phyloP scores from a whole-genome alignment of 2,329 filamentous ascomycete genomes.

The Epicoccum nigrum region DNA sequence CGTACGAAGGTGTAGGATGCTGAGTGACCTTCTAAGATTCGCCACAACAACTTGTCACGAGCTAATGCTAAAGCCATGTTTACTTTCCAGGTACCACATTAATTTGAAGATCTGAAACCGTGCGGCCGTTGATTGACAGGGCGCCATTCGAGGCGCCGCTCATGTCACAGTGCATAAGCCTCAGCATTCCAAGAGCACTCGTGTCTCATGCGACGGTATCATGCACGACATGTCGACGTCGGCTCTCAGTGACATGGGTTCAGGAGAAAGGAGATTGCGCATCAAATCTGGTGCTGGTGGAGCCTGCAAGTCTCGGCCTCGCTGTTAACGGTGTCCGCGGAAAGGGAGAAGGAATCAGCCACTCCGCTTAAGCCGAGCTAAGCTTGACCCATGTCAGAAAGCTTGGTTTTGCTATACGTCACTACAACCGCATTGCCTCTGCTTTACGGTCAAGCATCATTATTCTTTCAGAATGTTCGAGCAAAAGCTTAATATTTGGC shows the following conservation, averaged over 20 bases:
- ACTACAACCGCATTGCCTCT: neutral
- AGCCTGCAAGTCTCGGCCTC: constrained; percentile 5
- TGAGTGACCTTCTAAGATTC: neutral
- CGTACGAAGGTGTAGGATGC: neutral
- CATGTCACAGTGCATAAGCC: neutral
- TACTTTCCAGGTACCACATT: neutral
- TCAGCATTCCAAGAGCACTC: no score
- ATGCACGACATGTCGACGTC: neutral
- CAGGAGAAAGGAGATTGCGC: constrained; percentile 9
- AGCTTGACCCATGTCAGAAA: constrained; percentile 7
- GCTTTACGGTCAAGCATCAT: neutral
- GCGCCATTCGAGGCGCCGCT: constrained; percentile 5
- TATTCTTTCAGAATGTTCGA: neutral
- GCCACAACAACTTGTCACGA: neutral
- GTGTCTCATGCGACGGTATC: neutral
- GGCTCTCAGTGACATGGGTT: neutral
- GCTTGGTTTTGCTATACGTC: constrained; percentile 3
- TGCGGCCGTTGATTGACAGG: constrained; percentile 4
- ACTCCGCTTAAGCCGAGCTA: constrained; percentile 3
- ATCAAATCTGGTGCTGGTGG: constrained; percentile 1
- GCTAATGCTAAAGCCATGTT: neutral
- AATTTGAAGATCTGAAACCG: neutral
- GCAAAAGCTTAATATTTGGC: neutral
- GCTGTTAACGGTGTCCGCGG: constrained; percentile 4
- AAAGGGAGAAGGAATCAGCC: neutral